phyloP scores from a whole-genome alignment of 1,284 basidiomycete species.

The Cutaneotrichosporon sp. region DNA sequence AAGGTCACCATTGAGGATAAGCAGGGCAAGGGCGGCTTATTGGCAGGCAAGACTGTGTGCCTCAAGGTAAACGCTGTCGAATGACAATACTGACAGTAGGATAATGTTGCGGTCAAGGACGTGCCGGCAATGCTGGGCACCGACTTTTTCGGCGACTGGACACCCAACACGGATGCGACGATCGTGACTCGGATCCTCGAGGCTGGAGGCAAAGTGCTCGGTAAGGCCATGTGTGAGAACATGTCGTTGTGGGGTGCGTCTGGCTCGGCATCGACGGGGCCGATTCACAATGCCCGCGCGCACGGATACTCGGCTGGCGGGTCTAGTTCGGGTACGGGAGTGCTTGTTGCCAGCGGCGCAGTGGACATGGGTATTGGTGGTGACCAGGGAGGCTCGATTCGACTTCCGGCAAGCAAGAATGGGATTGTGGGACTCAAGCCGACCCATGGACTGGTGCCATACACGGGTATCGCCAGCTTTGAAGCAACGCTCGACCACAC shows the following conservation, averaged over 20 bases:
- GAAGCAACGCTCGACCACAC: constrained; percentile 55
- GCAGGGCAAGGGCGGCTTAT: constrained; percentile 15
- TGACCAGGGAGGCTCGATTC: constrained; percentile 57
- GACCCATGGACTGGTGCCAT: constrained; percentile 58
- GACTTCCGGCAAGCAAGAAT: constrained; percentile 56
- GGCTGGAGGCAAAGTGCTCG: constrained; percentile 54
- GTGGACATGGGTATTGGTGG: constrained; percentile 59
- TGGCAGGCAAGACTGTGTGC: constrained; percentile 37
- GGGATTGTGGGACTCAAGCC: constrained; percentile 59
- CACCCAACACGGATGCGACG: constrained; percentile 54
- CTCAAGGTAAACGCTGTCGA: constrained; percentile 29
- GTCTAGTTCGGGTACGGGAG: constrained; percentile 57
- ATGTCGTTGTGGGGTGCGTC: constrained; percentile 31
- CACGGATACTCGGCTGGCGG: constrained; percentile 57
- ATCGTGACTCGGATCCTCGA: constrained; percentile 57
- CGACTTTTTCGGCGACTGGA: constrained; percentile 35
- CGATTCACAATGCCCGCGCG: constrained; percentile 57
- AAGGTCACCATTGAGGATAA: constrained; percentile 21
- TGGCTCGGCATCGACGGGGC: constrained; percentile 29
- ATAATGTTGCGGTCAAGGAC: constrained; percentile 35
- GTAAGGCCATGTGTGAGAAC: constrained; percentile 55
- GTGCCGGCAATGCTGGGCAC: constrained; percentile 41
- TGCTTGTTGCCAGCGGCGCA: constrained; percentile 54
- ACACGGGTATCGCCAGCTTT: constrained; percentile 56
- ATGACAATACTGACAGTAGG: constrained; percentile 18